phyloP scores from a whole-genome alignment of 805 yeast genomes.

The Candida xyloterini region DNA sequence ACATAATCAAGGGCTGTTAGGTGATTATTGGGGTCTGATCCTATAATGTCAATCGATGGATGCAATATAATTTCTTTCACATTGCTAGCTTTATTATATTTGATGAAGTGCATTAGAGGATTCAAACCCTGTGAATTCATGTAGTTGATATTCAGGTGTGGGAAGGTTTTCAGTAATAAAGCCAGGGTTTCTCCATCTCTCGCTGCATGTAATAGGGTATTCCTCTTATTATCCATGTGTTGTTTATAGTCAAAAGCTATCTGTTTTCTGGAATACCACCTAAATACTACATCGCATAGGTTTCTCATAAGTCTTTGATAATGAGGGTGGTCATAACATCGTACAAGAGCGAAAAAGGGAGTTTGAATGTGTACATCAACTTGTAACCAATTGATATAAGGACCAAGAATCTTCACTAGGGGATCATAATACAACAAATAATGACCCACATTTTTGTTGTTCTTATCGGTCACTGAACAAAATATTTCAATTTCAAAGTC shows the following conservation, averaged over 20 bases:
- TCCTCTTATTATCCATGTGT: conserved; percentile 72
- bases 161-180: conserved; percentile 36
- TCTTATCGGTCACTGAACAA: conserved; percentile 47
- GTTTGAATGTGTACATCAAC: conserved; percentile 70
- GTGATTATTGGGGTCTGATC: conserved; percentile 29
- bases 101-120: conserved; percentile 69
- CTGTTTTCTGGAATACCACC: conserved; percentile 38
- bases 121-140: conserved; percentile 57
- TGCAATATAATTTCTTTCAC: conserved; percentile 49
- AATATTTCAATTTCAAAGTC: conserved; percentile 46
- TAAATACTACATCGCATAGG: conserved; percentile 43
- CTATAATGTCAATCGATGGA: conserved; percentile 44
- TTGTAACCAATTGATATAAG: conserved; percentile 62
- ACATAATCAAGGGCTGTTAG: conserved; percentile 46
- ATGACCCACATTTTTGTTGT: conserved; percentile 68
- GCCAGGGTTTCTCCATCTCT: conserved; percentile 44
- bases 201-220: conserved; percentile 72
- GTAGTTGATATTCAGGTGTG: conserved; percentile 52
- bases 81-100: conserved; percentile 64
- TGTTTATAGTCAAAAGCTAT: conserved; percentile 45
- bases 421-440: conserved; percentile 57
- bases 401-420: conserved; percentile 53
- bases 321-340: conserved; percentile 75
- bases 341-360: conserved; percentile 69
- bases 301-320: conserved; percentile 49